Percentiles rank a stretch among this genome's conserved stretches.
These are phyloP conservation scores for Syzygium jambos DNA, from an alignment of 345 rosid genomes.

Conservation along the genomic window DNA sequence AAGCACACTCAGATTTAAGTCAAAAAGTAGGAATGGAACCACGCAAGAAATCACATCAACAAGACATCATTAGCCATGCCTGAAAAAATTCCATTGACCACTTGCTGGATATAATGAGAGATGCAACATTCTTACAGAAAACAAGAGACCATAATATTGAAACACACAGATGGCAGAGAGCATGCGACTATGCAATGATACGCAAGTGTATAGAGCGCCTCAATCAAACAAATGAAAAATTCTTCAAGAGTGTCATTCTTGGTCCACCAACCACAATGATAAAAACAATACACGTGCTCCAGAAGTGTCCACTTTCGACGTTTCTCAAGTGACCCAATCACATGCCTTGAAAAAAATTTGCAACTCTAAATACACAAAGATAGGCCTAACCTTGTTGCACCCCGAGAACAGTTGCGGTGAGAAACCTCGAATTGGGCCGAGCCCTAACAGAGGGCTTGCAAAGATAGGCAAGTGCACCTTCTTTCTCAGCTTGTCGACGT, in stretches of 20 bases:
- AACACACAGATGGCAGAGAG: neutral
- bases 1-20: neutral
- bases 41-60: neutral
- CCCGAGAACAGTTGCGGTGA: conserved; percentile 83
- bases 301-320: neutral
- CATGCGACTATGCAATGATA: neutral
- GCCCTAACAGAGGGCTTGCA: conserved; percentile 47
- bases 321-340: neutral
- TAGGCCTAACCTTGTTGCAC: conserved; percentile 65
- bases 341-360: neutral
- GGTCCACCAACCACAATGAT: neutral
- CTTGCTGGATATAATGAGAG: neutral
- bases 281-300: neutral
- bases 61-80: neutral
- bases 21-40: neutral
- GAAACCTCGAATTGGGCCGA: conserved; percentile 84
- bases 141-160: neutral
- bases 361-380: neutral
- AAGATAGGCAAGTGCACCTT: conserved; percentile 76
- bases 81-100: neutral
- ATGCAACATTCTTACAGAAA: neutral
- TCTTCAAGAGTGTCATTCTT: neutral
- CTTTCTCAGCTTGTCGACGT: conserved; percentile 66
- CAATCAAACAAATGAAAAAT: neutral
- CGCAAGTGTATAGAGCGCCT: neutral